These are phyloP conservation scores for Microdochium nivale DNA, from an alignment of 2,329 filamentous ascomycete genomes.

Conservation along the genomic window DNA sequence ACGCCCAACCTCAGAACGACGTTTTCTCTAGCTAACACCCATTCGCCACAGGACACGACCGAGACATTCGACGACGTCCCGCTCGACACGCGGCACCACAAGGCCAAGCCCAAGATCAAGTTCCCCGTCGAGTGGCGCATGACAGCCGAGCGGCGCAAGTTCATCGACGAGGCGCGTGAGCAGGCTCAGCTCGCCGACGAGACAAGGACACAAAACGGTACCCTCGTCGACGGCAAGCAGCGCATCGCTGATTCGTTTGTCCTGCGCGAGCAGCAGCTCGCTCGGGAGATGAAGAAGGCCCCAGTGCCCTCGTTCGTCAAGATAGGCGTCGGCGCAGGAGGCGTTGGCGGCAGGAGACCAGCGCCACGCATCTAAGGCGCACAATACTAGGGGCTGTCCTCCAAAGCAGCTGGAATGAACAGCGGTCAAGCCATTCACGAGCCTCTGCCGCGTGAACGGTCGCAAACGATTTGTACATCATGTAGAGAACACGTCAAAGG, in stretches of 20 bases:
- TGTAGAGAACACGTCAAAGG: neutral
- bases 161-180: constrained; percentile 55
- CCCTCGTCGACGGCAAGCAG: constrained; percentile 49
- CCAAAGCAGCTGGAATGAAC: too few species aligned
- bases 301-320: neutral
- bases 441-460: too few species aligned
- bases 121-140: constrained; percentile 83
- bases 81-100: constrained; percentile 80
- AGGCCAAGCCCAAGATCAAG: constrained; percentile 52
- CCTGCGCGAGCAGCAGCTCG: neutral
- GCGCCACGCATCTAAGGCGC: neutral
- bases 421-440: too few species aligned
- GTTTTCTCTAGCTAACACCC: neutral
- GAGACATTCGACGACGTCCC: constrained; percentile 88
- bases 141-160: constrained; percentile 56
- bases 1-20: too few species aligned
- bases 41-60: constrained; percentile 56
- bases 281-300: constrained; percentile 1
- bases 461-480: neutral
- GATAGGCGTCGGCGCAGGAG: neutral
- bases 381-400: neutral
- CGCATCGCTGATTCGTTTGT: constrained; percentile 28
- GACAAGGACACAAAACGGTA: constrained; percentile 40
- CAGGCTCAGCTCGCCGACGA: constrained; percentile 45
- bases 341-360: neutral